Evolutionary conservation across 2,329 filamentous ascomycete species (phyloP).

Genomic region (Colletotrichum lini): DNA sequence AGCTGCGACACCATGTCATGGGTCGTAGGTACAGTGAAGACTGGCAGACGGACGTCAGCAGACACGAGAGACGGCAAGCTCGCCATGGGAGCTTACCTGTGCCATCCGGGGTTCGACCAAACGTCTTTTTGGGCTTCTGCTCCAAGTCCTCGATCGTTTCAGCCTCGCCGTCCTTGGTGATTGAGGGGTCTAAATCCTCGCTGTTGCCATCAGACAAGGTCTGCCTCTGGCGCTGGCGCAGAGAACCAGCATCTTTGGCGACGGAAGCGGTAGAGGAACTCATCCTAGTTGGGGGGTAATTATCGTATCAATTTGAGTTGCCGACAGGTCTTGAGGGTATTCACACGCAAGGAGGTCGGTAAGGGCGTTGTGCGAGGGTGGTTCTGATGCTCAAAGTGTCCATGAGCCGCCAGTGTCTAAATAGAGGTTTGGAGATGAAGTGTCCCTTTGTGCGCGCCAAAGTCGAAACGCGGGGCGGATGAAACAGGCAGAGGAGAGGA

Average conservation of each 20-base stretch:
- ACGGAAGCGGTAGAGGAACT: constrained; percentile 43
- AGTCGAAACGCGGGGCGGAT: background rate
- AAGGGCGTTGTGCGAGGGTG: constrained; percentile 36
- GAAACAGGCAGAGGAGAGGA: background rate
- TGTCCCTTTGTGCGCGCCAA: constrained; percentile 6
- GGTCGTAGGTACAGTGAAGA: constrained; percentile 95
- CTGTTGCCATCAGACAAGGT: constrained; percentile 21
- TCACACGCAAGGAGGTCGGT: constrained; percentile 41
- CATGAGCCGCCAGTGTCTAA: constrained; percentile 39
- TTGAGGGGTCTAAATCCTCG: constrained; percentile 25
- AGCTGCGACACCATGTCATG: constrained; percentile 99
- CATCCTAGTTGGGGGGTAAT: constrained; percentile 39
- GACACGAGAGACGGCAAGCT: background rate
- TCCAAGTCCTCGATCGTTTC: constrained; percentile 16
- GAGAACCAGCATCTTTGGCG: constrained; percentile 31
- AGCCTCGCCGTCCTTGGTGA: constrained; percentile 15
- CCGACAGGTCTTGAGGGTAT: constrained; percentile 18
- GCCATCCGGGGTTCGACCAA: constrained; percentile 90
- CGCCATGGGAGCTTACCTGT: constrained; percentile 76
- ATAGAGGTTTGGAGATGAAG: constrained; percentile 14
- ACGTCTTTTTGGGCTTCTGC: constrained; percentile 77
- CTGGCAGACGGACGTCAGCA: constrained; percentile 61
- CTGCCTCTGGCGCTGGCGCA: constrained; percentile 37
- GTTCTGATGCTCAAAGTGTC: constrained; percentile 38
- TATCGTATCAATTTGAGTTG: background rate